Percentiles rank a stretch among this genome's conserved stretches.
Conservation (phyloP, 1,139 yeast genomes). For the Hyphopichia pseudoburtonii region DNA sequence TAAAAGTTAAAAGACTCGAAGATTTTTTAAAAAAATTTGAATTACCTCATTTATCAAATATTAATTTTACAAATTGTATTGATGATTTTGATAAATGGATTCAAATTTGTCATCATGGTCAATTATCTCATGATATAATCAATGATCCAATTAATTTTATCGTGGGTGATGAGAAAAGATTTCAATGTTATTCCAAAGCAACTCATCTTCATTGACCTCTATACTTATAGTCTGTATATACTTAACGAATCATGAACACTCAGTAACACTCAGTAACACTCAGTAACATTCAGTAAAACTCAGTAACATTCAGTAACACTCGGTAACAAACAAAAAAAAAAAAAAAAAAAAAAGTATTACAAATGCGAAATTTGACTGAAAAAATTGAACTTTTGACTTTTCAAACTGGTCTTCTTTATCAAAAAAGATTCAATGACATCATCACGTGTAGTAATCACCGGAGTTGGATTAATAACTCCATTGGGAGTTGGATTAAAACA, state of each 20-base stretch:
- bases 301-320: too few relatives aligned
- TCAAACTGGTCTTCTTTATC: too few relatives aligned
- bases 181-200: constrained; percentile 25
- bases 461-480: constrained; percentile 84
- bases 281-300: too few relatives aligned
- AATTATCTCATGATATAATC: constrained; percentile 23
- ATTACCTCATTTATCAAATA: neutral
- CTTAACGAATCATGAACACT: too few relatives aligned
- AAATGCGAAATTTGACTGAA: too few relatives aligned
- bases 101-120: constrained; percentile 19
- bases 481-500: constrained; percentile 66
- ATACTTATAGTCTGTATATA: too few relatives aligned
- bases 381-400: too few relatives aligned
- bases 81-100: constrained; percentile 31
- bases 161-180: constrained; percentile 44
- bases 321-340: neutral
- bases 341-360: too few relatives aligned
- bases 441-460: constrained; percentile 95
- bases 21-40: constrained; percentile 14
- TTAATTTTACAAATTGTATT: constrained; percentile 1
- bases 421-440: too few relatives aligned
- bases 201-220: neutral
- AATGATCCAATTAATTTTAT: constrained; percentile 37
- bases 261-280: too few relatives aligned
- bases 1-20: constrained; percentile 28